Percentiles rank a stretch among this genome's conserved stretches.
These are phyloP conservation scores for Aspergillus hortae DNA, from an alignment of 2,329 filamentous ascomycete genomes.

Conservation along the genomic window DNA sequence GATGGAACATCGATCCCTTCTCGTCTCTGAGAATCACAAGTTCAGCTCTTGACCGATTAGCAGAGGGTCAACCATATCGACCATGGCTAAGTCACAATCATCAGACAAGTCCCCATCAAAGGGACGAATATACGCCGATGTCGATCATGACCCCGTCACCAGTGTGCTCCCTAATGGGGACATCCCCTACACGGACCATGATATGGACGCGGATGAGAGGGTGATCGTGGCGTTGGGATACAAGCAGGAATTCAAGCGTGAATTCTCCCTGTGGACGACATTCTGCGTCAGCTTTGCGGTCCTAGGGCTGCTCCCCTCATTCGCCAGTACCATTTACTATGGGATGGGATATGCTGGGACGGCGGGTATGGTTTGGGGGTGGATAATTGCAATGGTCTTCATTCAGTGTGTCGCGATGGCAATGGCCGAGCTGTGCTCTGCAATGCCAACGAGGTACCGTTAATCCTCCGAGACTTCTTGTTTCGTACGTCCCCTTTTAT, in stretches of 20 bases:
- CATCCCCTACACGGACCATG: constrained; percentile 32
- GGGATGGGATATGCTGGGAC: constrained; percentile 58
- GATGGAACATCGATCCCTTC: no score
- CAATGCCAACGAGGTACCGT: constrained; percentile 62
- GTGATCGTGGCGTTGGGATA: constrained; percentile 46
- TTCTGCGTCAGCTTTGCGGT: constrained; percentile 74
- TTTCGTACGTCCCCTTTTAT: neutral
- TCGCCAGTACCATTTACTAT: constrained; percentile 69
- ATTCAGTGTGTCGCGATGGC: constrained; percentile 67
- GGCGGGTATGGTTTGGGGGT: constrained; percentile 71
- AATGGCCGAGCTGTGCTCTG: constrained; percentile 69
- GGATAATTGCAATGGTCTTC: constrained; percentile 69
- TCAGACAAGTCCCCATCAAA: constrained; percentile 9
- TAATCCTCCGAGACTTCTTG: neutral
- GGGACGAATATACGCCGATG: constrained; percentile 15
- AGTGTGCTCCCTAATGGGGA: constrained; percentile 37
- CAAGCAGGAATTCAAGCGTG: constrained; percentile 63
- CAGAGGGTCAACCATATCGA: neutral
- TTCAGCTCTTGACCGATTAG: no score
- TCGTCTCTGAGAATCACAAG: no score
- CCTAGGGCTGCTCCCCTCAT: constrained; percentile 66
- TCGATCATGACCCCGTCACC: constrained; percentile 32
- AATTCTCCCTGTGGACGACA: constrained; percentile 70
- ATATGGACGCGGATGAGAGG: constrained; percentile 39
- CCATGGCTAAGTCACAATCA: neutral